Evolutionary conservation across 2,329 filamentous ascomycete genomes (phyloP), one percentile per base, ranked within the genome.

Genomic region (Aspergillus bombycis): DNA sequence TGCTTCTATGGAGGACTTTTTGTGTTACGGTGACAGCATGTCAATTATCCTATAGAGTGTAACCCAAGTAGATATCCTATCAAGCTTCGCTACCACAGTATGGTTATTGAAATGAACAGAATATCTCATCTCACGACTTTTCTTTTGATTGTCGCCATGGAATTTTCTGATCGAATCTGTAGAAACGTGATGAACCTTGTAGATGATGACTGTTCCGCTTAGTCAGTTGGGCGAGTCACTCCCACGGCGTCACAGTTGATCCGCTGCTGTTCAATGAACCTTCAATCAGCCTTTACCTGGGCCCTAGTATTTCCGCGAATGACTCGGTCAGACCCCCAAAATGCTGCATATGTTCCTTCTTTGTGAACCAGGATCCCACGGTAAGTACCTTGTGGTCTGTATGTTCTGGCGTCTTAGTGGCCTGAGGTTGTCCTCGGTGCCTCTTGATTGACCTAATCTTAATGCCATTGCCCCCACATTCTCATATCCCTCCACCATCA

Each of bases 381-480:
- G 68, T 71, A 57, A 71, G 70, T 71, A 50, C 45, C 34, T 28
- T 21, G 41, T 36, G 19, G 12, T 7, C 34, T 56, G 43, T 56
- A 58, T 45, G 21, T 59, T 46, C 62, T 55, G 36, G 34, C 52
- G 28, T 46, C 16, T 41, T 60, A 34, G 54, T 61, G 52, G 53
- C 23, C 62, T 58, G 53, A 43, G 34, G 30, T 12, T 36, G n/a
- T 16, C 30, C 14, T 46, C 45, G 52, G 66, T 63, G 58, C 56
- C 57, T 62, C 62, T 55, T 12, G 45, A 57, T 60, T 58, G 50
- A 63, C 60, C 60, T 53, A 55, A 61, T 60, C 59, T 65, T 59
- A 52, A 64, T 66, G 50, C 65, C 58, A 55, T 57, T 66, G 65
- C 69, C 72, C 72, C 72, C 71, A 74, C 74, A 74, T 74, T 73